These are phyloP conservation scores for Serendipita sp. DNA, from an alignment of 768 basidiomycete species.

Conservation along the genomic window DNA sequence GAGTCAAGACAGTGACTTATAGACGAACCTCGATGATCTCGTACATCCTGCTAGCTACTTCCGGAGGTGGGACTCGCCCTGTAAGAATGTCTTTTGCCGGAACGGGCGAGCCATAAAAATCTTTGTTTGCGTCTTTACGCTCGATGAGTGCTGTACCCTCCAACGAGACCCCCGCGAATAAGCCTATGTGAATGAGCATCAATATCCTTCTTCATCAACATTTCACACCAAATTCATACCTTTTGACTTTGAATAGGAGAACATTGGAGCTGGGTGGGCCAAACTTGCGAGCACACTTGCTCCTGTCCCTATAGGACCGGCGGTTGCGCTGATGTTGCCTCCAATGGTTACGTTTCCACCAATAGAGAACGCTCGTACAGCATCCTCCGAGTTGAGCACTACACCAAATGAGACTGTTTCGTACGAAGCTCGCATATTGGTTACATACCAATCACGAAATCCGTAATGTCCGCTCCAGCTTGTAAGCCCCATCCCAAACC, in stretches of 20 bases:
- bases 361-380: slow-evolving; percentile 84
- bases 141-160: slow-evolving; percentile 92
- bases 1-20: background rate
- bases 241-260: slow-evolving; percentile 90
- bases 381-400: slow-evolving; percentile 92
- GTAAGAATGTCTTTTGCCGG: slow-evolving; percentile 82
- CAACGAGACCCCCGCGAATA: slow-evolving; percentile 86
- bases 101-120: slow-evolving; percentile 86
- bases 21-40: slow-evolving; percentile 66
- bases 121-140: slow-evolving; percentile 88
- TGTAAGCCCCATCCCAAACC: slow-evolving; percentile 92
- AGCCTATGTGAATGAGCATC: slow-evolving; percentile 31
- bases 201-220: background rate
- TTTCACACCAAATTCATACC: slow-evolving; percentile 29
- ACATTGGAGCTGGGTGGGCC: slow-evolving; percentile 93
- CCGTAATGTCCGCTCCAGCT: slow-evolving; percentile 87
- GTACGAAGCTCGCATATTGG: background rate
- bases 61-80: slow-evolving; percentile 91
- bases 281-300: slow-evolving; percentile 75
- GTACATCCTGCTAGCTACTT: slow-evolving; percentile 81
- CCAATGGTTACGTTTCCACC: slow-evolving; percentile 96
- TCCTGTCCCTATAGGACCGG: slow-evolving; percentile 89
- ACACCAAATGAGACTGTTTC: slow-evolving; percentile 21
- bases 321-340: slow-evolving; percentile 68
- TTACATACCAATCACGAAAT: slow-evolving; percentile 44